These are phyloP conservation scores for Chytriomyces confervae DNA, from an alignment of 192 early-diverging fungal species.

Conservation along the genomic window DNA sequence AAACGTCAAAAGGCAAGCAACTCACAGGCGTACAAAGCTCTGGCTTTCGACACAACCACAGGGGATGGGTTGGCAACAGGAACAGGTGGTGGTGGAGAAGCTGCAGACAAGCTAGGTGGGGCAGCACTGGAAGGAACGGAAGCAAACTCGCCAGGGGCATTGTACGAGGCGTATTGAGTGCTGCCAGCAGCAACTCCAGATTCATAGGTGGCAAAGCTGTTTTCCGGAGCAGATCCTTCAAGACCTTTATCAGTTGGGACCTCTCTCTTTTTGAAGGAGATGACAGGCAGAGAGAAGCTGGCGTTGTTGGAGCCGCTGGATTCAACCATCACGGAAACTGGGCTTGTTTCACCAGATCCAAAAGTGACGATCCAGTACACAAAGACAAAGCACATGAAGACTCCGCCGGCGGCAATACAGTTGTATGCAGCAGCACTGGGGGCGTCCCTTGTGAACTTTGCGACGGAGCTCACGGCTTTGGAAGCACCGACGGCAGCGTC, in stretches of 20 bases:
- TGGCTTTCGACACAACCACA: conserved; percentile 1
- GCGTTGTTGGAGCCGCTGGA: background rate
- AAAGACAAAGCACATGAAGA: conserved; percentile 46
- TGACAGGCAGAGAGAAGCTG: conserved; percentile 17
- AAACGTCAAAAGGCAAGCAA: background rate
- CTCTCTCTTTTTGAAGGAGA: background rate
- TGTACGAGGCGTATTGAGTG: background rate
- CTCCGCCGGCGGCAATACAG: conserved; percentile 30
- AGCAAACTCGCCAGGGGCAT: background rate
- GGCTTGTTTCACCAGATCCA: conserved; percentile 27
- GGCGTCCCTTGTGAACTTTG: background rate
- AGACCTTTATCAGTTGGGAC: background rate
- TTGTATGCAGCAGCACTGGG: conserved; percentile 2
- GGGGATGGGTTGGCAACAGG: background rate
- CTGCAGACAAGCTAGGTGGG: background rate
- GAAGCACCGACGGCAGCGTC: conserved; percentile 7
- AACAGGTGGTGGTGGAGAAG: background rate
- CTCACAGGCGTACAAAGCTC: conserved; percentile 5
- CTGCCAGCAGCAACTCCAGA: no score
- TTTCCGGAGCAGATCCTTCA: conserved; percentile 6
- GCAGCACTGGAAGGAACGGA: background rate
- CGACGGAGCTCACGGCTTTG: background rate
- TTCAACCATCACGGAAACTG: conserved; percentile 8
- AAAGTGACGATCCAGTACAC: conserved; percentile 40
- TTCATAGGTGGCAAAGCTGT: background rate